Percentiles rank a stretch among this genome's conserved stretches.
Evolutionary conservation across 108 stramenopile genomes (phyloP).

Genomic region (Pseudonitzschia pungens): DNA sequence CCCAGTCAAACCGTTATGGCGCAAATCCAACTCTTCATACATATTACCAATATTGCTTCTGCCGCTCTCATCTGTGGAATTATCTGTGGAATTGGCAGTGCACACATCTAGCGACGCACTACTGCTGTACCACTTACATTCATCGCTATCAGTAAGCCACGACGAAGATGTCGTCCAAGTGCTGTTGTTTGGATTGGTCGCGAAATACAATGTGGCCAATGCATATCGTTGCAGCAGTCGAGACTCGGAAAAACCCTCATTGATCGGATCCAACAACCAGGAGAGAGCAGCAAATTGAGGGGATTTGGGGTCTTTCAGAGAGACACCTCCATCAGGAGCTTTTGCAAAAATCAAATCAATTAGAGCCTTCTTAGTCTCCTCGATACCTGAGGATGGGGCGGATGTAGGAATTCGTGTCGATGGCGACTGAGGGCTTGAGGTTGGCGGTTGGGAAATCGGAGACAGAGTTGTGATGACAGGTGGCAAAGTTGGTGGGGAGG

Average conservation of each 20-base stretch:
- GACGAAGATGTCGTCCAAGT: conserved; percentile 31
- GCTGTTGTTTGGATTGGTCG: conserved; percentile 37
- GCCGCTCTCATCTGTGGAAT: not conserved
- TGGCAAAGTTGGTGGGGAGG: conserved; percentile 10
- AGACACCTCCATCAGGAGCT: conserved; percentile 28
- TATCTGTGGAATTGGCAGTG: conserved; percentile 15
- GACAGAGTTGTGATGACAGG: conserved; percentile 12
- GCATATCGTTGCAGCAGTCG: conserved; percentile 50
- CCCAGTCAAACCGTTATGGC: conserved; percentile 45
- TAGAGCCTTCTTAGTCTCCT: not conserved
- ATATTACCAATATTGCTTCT: not conserved
- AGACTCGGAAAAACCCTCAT: conserved; percentile 4
- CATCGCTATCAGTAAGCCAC: conserved; percentile 39
- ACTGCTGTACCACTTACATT: conserved; percentile 43
- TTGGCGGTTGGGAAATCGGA: conserved; percentile 9
- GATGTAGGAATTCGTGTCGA: conserved; percentile 26
- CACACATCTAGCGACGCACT: conserved; percentile 17
- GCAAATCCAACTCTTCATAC: conserved; percentile 32
- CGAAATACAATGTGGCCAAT: conserved; percentile 56
- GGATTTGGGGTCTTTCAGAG: conserved; percentile 37
- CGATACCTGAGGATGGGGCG: not conserved
- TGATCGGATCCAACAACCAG: conserved; percentile 33
- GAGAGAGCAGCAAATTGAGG: conserved; percentile 47
- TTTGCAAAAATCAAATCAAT: conserved; percentile 23
- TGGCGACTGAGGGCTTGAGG: not conserved